Base-by-base conservation (phyloP, 2,329 filamentous ascomycete species). In the Falciphora oryzae region DNA sequence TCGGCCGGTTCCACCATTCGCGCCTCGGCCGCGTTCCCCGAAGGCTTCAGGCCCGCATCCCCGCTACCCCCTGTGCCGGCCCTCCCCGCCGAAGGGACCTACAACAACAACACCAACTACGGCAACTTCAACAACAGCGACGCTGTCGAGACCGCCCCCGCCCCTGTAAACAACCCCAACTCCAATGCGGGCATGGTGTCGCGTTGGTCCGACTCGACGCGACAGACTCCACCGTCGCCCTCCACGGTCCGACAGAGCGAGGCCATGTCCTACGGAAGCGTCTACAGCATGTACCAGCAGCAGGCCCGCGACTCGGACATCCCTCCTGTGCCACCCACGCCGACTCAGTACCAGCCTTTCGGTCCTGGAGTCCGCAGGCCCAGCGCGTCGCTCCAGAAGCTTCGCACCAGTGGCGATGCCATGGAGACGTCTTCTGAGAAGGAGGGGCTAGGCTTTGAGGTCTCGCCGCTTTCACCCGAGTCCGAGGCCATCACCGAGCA, bases 131-230 rank as follows among this genome's bases (percentile, higher is more conserved):
- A 32, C 32, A 32, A 13, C 32, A 13, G 7, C 14, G 35, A 3
- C 35, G 14, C 35, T 38, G 4, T 18, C 35, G 14, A 3, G 35
- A 38, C 13, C 35, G 35, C 5, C 4, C 35, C 35, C 35, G 14
- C 35, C 14, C 35, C 35, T 16, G 35, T 38, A 38, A 18, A 13
- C 32, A 35, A 35, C 32, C 32, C 35, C 35, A 38, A 58, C 18
- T 29, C 27, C 16, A n/a, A 60, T 6, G 28, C 22, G 28, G 58
- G 31, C 61, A 57, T 63, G 62, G 29, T 58, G 53, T 63, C 62
- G 22, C 62, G 62, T 8, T 63, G 62, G 62, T 63, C 62, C 31
- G 62, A 63, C 29, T 63, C 62, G 62, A 63, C 62, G 10, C 62
- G 56, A 4, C 53, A 57, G 22, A 57, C 62, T 31, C 57, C 57